Evolutionary conservation across 208 protist genomes (phyloP), one percentile per base, ranked within the genome.

Genomic region (Acanthamoeba triangularis): DNA sequence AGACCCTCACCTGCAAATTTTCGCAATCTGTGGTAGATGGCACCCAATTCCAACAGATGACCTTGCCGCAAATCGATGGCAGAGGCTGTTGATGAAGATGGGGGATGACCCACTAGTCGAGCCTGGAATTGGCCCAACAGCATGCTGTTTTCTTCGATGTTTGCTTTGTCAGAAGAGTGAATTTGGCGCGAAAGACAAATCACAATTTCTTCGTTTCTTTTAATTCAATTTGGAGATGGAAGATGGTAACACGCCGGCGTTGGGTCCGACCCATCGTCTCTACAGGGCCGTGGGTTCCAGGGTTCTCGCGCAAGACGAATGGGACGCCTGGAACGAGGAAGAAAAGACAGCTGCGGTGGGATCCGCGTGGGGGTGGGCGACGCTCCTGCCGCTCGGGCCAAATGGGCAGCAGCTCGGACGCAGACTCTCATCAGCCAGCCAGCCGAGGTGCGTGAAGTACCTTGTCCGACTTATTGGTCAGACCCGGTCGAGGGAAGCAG

Each of bases 71-170:
- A 13, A 59, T 56, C 41, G 23, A 25, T 14, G 23, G 23, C 41
- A 7, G 52, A 25, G 0, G 23, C 41, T 37, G 52, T 30, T 4
- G 76, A 65, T 23, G 59, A n/a, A 65, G 59, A 18, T n/a, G 59
- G 61, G 16, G 61, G 47, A 28, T 85, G 76, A 37, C 76, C 76
- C 10, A 85, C 44, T 16, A 85, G 20, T 11, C 44, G 35, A n/a
- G 76, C 76, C 44, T 85, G 76, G 23, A 85, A 56, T 28, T 85
- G 76, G 2, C 76, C 76, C 35, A 85, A 11, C 76, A 59, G 20
- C 76, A 85, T 85, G 8, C 4, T 67, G 8, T 67, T 69, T 7
- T 69, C 10, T 65, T 65, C 25, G 8, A n/a, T n/a, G 11, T n/a
- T 65, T n/a, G 11, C 59, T 65, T 65, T n/a, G 23, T n/a, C n/a